phyloP scores from a whole-genome alignment of 1,139 yeast species.

The Cylindricascospora bacillispora region DNA sequence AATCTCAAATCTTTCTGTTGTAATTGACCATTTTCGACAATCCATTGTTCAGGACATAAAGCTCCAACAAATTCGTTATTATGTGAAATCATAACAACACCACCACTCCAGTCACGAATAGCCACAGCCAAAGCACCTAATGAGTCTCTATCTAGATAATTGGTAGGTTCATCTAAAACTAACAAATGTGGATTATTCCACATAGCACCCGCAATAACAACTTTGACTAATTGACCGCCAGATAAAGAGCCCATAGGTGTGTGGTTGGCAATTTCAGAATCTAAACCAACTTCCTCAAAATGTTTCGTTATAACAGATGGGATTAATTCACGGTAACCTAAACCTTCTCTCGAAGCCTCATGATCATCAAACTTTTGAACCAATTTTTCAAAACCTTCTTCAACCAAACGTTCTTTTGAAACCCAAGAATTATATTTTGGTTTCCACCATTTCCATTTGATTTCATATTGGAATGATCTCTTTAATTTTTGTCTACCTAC shows the following conservation, averaged over 20 bases:
- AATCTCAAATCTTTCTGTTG: slow-evolving; percentile 70
- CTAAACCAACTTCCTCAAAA: slow-evolving; percentile 93
- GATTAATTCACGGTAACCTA: slow-evolving; percentile 85
- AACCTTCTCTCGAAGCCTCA: slow-evolving; percentile 97
- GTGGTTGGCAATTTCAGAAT: slow-evolving; percentile 96
- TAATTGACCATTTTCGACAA: slow-evolving; percentile 83
- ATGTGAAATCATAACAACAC: slow-evolving; percentile 97
- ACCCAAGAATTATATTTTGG: slow-evolving; percentile 94
- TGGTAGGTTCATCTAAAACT: slow-evolving; percentile 96
- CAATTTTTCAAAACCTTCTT: slow-evolving; percentile 75
- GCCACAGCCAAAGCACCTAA: slow-evolving; percentile 96
- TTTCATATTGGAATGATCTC: slow-evolving; percentile 92
- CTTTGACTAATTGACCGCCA: slow-evolving; percentile 97
- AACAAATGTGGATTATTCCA: slow-evolving; percentile 99
- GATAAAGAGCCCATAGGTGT: slow-evolving; percentile 94
- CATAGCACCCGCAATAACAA: slow-evolving; percentile 98
- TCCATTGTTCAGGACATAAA: slow-evolving; percentile 97
- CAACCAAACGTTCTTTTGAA: slow-evolving; percentile 66
- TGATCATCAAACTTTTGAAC: slow-evolving; percentile 94
- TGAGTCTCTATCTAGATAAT: slow-evolving; percentile 94
- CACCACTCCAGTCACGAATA: slow-evolving; percentile 95
- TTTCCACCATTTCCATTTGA: slow-evolving; percentile 87
- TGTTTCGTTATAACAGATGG: slow-evolving; percentile 92
- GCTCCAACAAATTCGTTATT: slow-evolving; percentile 96
- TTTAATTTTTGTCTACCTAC: slow-evolving; percentile 96